Evolutionary conservation across 1,139 yeast genomes (phyloP), one percentile per base, ranked within the genome.

Genomic region (Protomyces pachydermus): DNA sequence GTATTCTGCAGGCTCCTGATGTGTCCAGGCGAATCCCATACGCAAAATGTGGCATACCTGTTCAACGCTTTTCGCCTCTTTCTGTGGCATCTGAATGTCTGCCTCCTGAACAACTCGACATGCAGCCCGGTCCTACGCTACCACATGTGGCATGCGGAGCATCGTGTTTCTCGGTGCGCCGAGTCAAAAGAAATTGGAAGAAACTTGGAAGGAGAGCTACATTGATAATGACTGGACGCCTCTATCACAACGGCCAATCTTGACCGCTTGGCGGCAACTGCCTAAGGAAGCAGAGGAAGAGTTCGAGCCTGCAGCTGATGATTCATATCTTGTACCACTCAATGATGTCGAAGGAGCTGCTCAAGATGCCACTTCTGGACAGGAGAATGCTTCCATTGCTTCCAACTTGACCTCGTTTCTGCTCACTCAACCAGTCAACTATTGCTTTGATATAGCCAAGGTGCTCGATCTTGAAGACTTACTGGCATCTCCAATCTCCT

Each of bases 381-480:
- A n/a, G 16, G 42, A n/a, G 14, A 12, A 42, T 20, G 16, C 48
- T 5, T 42, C 18, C 48, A 1, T 18, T 2, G 4, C 25, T 12
- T n/a, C 16, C 25, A 18, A 10, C 4, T 16, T 20, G 23, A 18
- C 48, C 3, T 16, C 48, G 4, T 6, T 16, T 8, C 25, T 42
- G 23, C 23, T 42, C 9, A 42, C 48, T 10, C 48, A 42, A 20
- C 20, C 23, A 3, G 60, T 54, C 10, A 5, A 35, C 32, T 55
- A 45, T 35, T 52, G 46, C 16, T 60, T 60, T 39, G 54, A 54
- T 51, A 32, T 35, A 32, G 37, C 45, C 38, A 16, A 23, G 34
- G 51, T 60, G 35, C 54, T 55, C 6, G 64, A 60, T 38, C n/a
- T 60, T 16, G 64, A 54, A 32, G 64, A 60, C 23, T 18, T 46